Percentiles rank a stretch among this genome's conserved stretches.
phyloP scores from a whole-genome alignment of 805 yeast genomes.

The Candida argentea region DNA sequence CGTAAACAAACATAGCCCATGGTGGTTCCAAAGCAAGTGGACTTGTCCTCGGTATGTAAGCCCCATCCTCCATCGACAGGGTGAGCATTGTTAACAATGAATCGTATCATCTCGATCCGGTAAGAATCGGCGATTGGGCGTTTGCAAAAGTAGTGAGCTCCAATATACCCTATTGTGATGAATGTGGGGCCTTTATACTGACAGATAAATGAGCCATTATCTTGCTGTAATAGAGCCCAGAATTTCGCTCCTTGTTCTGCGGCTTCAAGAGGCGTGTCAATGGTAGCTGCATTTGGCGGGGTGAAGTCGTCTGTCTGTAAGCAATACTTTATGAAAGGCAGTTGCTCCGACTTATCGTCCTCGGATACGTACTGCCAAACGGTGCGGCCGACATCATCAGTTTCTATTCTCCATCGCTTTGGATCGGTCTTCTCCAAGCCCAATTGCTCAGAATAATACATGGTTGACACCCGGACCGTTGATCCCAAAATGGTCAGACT shows the following conservation, averaged over 20 bases:
- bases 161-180: slow-evolving; percentile 84
- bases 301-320: slow-evolving; percentile 30
- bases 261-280: slow-evolving; percentile 43
- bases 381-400: slow-evolving; percentile 66
- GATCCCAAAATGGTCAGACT: too few relatives aligned
- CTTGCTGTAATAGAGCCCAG: slow-evolving; percentile 61
- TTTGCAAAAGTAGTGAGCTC: slow-evolving; percentile 59
- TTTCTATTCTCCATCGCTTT: slow-evolving; percentile 61
- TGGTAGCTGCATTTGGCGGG: slow-evolving; percentile 22
- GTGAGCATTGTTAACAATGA: slow-evolving; percentile 83
- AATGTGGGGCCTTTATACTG: slow-evolving; percentile 98
- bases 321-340: slow-evolving; percentile 46
- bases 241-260: slow-evolving; percentile 69
- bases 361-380: slow-evolving; percentile 61
- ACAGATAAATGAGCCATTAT: slow-evolving; percentile 80
- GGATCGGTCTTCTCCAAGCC: slow-evolving; percentile 64
- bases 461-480: slow-evolving; percentile 2
- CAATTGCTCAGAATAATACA: slow-evolving; percentile 57
- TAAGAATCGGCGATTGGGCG: slow-evolving; percentile 58
- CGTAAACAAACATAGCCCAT: slow-evolving; percentile 79
- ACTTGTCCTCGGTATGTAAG: slow-evolving; percentile 80
- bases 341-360: slow-evolving; percentile 40
- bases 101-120: slow-evolving; percentile 65
- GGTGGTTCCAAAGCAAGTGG: slow-evolving; percentile 91
- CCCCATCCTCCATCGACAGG: slow-evolving; percentile 99